phyloP scores from a whole-genome alignment of 2,329 filamentous ascomycete species.

The Diaporthe sp. region DNA sequence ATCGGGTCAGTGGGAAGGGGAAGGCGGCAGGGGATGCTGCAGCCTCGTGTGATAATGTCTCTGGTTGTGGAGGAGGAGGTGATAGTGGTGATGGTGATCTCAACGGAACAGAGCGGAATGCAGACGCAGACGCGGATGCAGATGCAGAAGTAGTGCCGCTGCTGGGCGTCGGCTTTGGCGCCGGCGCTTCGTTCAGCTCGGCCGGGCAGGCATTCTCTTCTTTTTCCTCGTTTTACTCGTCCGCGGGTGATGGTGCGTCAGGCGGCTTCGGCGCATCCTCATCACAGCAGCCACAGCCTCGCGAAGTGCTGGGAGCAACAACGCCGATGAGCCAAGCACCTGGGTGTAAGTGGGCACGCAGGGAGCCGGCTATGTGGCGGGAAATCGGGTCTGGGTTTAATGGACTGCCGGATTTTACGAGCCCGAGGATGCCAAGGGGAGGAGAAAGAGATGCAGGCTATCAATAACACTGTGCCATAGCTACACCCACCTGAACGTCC shows the following conservation, averaged over 20 bases:
- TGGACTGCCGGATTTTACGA: slow-evolving; percentile 23
- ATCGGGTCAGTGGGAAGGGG: not conserved
- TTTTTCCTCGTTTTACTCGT: not conserved
- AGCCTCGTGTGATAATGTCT: not conserved
- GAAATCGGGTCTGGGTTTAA: slow-evolving; percentile 27
- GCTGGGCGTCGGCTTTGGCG: too few relatives aligned
- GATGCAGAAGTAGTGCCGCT: not conserved
- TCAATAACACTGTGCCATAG: not conserved
- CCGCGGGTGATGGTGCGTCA: not conserved
- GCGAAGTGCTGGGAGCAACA: not conserved
- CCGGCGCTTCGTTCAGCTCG: not conserved
- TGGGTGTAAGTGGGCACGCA: slow-evolving; percentile 6
- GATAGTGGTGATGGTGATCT: not conserved
- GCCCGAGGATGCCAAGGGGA: slow-evolving; percentile 28
- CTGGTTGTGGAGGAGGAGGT: too few relatives aligned
- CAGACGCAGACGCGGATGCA: not conserved
- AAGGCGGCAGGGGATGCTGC: not conserved
- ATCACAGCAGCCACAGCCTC: slow-evolving; percentile 13
- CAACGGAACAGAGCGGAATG: not conserved
- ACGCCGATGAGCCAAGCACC: not conserved
- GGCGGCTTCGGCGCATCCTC: not conserved
- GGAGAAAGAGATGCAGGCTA: not conserved
- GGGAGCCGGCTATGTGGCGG: slow-evolving; percentile 14
- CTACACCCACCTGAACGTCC: not conserved
- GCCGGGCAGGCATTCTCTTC: not conserved